Percentiles rank a stretch among this genome's conserved stretches.
Conservation (phyloP, 2,329 filamentous ascomycete species). For the Blastomyces gilchristii region DNA sequence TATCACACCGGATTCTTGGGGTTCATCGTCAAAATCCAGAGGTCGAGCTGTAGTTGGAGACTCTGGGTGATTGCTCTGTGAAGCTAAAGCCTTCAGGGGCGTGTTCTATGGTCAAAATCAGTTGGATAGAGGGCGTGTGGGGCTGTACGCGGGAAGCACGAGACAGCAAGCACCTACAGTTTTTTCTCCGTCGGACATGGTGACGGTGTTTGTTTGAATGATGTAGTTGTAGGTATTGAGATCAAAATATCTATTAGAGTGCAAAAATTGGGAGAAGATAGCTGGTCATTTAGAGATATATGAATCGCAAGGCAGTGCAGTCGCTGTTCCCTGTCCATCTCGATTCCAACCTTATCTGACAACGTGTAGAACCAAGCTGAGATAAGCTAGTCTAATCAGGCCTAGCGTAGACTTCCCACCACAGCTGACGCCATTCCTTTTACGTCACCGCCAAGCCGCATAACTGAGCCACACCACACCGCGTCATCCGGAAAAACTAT, state of each 20-base stretch:
- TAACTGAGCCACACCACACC: background rate
- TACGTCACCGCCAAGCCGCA: background rate
- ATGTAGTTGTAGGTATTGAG: no score
- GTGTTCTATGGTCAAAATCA: slow-evolving; percentile 23
- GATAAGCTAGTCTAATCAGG: background rate
- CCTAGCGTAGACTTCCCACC: background rate
- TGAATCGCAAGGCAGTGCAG: background rate
- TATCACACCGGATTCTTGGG: slow-evolving; percentile 33
- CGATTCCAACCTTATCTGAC: no score
- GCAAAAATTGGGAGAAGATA: background rate
- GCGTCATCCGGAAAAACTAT: no score
- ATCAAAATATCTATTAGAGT: background rate
- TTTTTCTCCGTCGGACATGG: slow-evolving; percentile 15
- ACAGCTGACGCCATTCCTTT: slow-evolving; percentile 2
- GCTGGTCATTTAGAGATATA: background rate
- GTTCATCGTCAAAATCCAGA: slow-evolving; percentile 49
- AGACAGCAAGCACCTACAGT: slow-evolving; percentile 1
- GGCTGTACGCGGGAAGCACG: slow-evolving; percentile 7
- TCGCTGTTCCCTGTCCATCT: no score
- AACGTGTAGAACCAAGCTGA: background rate
- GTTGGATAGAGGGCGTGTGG: slow-evolving; percentile 14
- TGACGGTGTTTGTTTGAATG: background rate
- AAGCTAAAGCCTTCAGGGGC: slow-evolving; percentile 28
- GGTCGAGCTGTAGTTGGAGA: slow-evolving; percentile 48
- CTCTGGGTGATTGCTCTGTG: slow-evolving; percentile 30